Conservation (phyloP, 176 grass and related monocot species). For the Miscanthus lutarioriparius region DNA sequence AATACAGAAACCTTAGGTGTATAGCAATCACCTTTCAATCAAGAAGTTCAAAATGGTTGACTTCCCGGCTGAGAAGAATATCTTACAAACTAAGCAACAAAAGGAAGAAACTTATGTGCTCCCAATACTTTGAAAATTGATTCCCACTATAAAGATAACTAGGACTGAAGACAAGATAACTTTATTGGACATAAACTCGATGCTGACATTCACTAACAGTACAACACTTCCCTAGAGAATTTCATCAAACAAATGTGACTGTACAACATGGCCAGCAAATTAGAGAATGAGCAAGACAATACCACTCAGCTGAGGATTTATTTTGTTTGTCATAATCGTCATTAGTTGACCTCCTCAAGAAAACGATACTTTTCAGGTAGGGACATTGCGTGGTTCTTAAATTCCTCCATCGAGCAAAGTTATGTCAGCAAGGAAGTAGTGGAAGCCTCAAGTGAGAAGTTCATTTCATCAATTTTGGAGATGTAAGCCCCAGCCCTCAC, state of each 20-base stretch:
- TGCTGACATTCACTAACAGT: not conserved
- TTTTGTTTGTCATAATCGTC: not conserved
- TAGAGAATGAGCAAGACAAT: not conserved
- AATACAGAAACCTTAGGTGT: no score
- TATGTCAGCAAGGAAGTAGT: not conserved
- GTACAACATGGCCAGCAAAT: no score
- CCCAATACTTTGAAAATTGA: no score
- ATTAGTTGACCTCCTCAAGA: not conserved
- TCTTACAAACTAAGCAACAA: no score
- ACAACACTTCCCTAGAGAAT: not conserved
- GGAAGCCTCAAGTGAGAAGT: not conserved
- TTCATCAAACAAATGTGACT: not conserved
- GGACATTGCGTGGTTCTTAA: not conserved
- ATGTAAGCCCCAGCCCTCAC: not conserved
- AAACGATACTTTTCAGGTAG: not conserved
- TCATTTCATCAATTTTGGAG: not conserved
- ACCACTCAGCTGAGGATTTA: not conserved
- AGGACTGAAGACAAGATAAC: not conserved
- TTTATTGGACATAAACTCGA: not conserved
- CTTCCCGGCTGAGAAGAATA: no score
- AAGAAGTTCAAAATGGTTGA: no score
- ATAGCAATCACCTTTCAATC: no score
- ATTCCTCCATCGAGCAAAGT: not conserved
- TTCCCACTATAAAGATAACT: no score
- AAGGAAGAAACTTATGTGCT: no score